Percentiles rank a stretch among this genome's conserved stretches.
These are phyloP conservation scores for Aspergillus ellipticus DNA, from an alignment of 495 filamentous ascomycete genomes.

Conservation along the genomic window DNA sequence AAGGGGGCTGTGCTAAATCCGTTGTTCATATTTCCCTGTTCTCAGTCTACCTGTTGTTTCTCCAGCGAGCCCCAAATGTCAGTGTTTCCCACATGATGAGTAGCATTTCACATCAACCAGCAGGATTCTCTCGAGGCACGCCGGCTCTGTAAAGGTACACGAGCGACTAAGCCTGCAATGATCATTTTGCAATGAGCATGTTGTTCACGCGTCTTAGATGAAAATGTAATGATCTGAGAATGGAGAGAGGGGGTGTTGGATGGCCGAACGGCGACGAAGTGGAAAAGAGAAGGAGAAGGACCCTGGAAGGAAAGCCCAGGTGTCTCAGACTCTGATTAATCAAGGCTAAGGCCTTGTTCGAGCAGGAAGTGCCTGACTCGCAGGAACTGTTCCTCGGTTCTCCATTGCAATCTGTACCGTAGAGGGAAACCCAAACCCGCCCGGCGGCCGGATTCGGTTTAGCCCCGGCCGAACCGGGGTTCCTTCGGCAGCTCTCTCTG, in stretches of 20 bases:
- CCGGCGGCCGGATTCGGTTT: not conserved
- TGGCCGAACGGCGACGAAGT: not conserved
- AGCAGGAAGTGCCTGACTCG: not conserved
- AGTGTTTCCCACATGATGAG: not conserved
- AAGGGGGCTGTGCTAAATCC: not conserved
- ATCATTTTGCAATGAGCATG: too few species aligned
- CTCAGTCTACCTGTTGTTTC: not conserved
- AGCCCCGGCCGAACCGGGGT: constrained; percentile 12
- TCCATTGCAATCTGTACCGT: not conserved
- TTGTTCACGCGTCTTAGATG: too few species aligned
- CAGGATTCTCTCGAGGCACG: not conserved
- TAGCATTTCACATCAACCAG: not conserved
- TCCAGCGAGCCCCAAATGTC: constrained; percentile 2
- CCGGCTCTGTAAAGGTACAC: too few species aligned
- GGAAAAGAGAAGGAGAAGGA: not conserved
- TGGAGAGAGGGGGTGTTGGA: not conserved
- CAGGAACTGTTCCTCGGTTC: not conserved
- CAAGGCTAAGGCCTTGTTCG: not conserved
- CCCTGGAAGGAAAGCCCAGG: too few species aligned
- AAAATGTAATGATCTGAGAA: not conserved
- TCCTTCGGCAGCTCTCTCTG: constrained; percentile 7
- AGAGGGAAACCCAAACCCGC: not conserved
- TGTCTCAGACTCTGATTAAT: too few species aligned
- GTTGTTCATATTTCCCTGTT: not conserved
- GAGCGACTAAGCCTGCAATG: too few species aligned